These are phyloP conservation scores for Puccinia polysora DNA, from an alignment of 1,284 basidiomycete species.

Conservation along the genomic window DNA sequence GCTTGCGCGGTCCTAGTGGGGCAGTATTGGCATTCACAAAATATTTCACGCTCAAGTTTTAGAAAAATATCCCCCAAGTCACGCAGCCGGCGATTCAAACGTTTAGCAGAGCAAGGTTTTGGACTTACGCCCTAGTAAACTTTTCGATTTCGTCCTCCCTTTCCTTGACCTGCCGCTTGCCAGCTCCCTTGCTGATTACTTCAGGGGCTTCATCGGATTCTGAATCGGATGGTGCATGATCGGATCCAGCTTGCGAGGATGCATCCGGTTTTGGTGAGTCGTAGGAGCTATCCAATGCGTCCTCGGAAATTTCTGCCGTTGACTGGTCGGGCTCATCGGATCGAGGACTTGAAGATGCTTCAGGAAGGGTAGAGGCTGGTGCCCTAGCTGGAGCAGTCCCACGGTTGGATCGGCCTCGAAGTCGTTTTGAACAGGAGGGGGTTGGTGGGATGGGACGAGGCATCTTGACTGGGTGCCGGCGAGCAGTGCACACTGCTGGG, in stretches of 20 bases:
- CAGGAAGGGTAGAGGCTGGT: background rate
- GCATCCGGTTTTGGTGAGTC: constrained; percentile 60
- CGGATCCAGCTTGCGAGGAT: constrained; percentile 63
- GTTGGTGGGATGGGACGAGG: background rate
- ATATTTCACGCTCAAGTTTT: background rate
- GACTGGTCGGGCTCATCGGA: background rate
- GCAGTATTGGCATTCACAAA: background rate
- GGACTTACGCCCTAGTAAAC: constrained; percentile 26
- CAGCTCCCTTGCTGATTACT: constrained; percentile 16
- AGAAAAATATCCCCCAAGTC: background rate
- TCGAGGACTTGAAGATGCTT: background rate
- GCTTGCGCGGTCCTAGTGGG: constrained; percentile 20
- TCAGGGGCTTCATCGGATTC: constrained; percentile 38
- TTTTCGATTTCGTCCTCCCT: constrained; percentile 15
- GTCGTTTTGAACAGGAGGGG: no score
- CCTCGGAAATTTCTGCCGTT: background rate
- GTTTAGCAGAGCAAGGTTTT: background rate
- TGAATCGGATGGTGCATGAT: background rate
- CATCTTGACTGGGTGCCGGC: background rate
- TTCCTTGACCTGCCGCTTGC: constrained; percentile 30
- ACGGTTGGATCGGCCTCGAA: no score
- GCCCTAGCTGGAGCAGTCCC: no score
- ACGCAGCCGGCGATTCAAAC: background rate
- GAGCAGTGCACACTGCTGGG: no score
- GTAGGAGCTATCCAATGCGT: constrained; percentile 49